phyloP scores from a whole-genome alignment of 2,329 filamentous ascomycete genomes.

The Aureobasidium pullulans region DNA sequence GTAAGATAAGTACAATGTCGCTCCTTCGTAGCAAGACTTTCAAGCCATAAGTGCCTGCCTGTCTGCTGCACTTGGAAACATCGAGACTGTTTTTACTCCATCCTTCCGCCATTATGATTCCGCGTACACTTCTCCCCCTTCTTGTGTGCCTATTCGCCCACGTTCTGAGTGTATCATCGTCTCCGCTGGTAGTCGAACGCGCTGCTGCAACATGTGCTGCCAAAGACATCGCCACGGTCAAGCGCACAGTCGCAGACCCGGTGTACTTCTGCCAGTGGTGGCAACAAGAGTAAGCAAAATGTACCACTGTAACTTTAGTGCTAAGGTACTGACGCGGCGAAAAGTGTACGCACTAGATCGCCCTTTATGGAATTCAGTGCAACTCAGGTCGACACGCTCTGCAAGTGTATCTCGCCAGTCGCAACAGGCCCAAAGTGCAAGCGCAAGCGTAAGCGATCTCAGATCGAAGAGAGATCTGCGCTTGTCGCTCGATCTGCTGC shows the following conservation, averaged over 20 bases:
- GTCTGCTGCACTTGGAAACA: background rate
- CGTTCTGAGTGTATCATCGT: background rate
- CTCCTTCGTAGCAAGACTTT: background rate
- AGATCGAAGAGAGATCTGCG: background rate
- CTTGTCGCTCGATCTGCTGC: background rate
- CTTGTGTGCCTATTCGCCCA: background rate
- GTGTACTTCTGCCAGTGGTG: constrained; percentile 6
- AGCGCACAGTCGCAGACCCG: background rate
- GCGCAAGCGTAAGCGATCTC: background rate
- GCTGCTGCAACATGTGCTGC: constrained; percentile 3
- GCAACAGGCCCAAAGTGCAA: background rate
- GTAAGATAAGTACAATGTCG: background rate
- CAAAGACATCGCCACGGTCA: constrained; percentile 2
- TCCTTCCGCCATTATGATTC: background rate
- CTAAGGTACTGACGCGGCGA: background rate
- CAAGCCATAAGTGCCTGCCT: background rate
- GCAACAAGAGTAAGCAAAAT: background rate
- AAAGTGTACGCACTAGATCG: background rate
- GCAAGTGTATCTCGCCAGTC: background rate
- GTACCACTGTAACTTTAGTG: background rate
- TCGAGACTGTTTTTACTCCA: background rate
- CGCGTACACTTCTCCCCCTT: background rate
- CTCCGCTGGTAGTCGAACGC: background rate
- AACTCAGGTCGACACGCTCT: background rate
- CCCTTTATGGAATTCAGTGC: constrained; percentile 1